A percentile compares a stretch with the other conserved stretches of the same genome.
These are phyloP conservation scores for Hsuehochloa calcarea DNA, from an alignment of 176 grass and related monocot genomes.

Conservation along the genomic window DNA sequence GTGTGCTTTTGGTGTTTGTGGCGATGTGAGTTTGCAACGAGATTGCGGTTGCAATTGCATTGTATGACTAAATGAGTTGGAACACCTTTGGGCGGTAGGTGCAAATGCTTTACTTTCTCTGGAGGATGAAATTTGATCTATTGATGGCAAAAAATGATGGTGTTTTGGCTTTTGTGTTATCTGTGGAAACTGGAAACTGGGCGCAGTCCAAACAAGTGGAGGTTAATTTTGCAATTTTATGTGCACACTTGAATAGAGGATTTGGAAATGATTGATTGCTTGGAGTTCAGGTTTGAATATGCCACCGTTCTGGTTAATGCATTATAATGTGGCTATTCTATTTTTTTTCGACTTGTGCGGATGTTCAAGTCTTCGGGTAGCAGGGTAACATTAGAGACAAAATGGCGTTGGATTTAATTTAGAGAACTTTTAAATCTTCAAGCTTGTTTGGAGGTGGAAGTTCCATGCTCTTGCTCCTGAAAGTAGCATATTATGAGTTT, in stretches of 20 bases:
- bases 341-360: not conserved
- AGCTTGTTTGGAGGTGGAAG: not conserved
- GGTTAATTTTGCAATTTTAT: not conserved
- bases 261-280: conserved; percentile 1
- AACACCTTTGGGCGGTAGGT: not conserved
- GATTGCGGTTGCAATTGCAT: conserved; percentile 3
- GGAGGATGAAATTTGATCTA: not conserved
- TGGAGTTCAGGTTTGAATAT: conserved; percentile 12
- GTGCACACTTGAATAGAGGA: not conserved
- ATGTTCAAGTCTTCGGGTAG: not conserved
- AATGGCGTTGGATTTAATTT: not conserved
- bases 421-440: not conserved
- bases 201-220: not conserved
- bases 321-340: not conserved
- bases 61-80: not conserved
- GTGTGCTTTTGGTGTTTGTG: not conserved
- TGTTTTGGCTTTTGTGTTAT: not conserved
- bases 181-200: not conserved
- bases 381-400: not conserved
- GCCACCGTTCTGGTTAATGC: not conserved
- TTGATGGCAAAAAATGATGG: not conserved
- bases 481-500: conserved; percentile 18
- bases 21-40: not conserved
- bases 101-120: not conserved
- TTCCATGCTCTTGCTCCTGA: not conserved